phyloP scores from a whole-genome alignment of 148 eudicot genomes.

The Amaranthus cruentus region DNA sequence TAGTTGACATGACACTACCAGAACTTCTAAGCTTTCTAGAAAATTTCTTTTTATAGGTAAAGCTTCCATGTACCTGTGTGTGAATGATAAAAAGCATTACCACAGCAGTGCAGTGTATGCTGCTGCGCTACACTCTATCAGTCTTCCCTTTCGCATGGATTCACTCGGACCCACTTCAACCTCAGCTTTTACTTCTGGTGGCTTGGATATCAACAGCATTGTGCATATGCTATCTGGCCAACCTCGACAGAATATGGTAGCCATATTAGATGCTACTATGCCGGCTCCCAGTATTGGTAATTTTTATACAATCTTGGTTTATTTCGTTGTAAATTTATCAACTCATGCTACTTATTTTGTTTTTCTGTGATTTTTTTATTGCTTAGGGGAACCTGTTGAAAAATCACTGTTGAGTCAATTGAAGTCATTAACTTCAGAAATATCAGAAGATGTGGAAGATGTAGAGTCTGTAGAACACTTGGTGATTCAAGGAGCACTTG shows the following conservation, averaged over 20 bases:
- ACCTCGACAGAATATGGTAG: slow-evolving; percentile 65
- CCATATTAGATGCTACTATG: slow-evolving; percentile 65
- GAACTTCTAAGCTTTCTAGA: background rate
- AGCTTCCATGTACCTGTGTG: slow-evolving; percentile 39
- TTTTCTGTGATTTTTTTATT: background rate
- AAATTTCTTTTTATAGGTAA: slow-evolving; percentile 40
- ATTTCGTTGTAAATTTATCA: background rate
- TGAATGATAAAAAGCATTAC: slow-evolving; percentile 67
- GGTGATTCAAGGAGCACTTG: slow-evolving; percentile 66
- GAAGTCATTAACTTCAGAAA: slow-evolving; percentile 68
- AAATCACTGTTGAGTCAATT: slow-evolving; percentile 49
- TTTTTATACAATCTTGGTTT: background rate
- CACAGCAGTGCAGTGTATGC: slow-evolving; percentile 90
- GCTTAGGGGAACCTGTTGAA: slow-evolving; percentile 43
- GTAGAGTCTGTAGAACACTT: slow-evolving; percentile 56
- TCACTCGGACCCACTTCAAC: slow-evolving; percentile 51
- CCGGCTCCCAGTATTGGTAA: slow-evolving; percentile 78
- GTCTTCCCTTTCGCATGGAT: slow-evolving; percentile 84
- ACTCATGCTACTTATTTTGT: background rate
- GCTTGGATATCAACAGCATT: slow-evolving; percentile 47
- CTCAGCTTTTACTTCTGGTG: slow-evolving; percentile 43
- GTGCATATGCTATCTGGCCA: slow-evolving; percentile 69
- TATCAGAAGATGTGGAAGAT: slow-evolving; percentile 64
- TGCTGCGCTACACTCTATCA: slow-evolving; percentile 78
- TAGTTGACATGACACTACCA: background rate